Evolutionary conservation across 306 rosid species (phyloP), one percentile per base, ranked within the genome.

Genomic region (Sindora glabra): DNA sequence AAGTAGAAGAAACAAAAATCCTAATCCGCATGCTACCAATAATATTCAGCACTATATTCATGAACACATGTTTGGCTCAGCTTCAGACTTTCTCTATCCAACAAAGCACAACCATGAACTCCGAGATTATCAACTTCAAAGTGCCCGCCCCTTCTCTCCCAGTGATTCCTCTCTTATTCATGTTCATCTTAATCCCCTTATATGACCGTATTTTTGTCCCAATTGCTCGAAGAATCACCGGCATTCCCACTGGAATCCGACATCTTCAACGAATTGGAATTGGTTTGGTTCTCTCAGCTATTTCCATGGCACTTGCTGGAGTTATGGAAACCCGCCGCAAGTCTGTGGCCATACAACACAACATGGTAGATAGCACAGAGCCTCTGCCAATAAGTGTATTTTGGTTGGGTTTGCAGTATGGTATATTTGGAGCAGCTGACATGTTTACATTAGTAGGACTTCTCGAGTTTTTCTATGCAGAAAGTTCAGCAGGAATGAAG

Each of bases 1-100:
- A 87, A 73, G 89, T 87, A 14, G 97, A 91, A 79, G 89, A 91
- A 77, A 76, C 94, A 17, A 91, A 91, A 77, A 89, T 79, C 44
- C 41, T 91, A 55, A 65, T 91, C 47, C 81, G 97, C 39, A 87
- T 87, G 96, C 82, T 90, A 10, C 97, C 96, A 25, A 85, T 90
- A 47, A 82, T 90, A 62, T 10, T 85, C 0, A 82, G 95, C 63
- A 90, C 96, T 15, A 77, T 90, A 64, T 84, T 90, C 46, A 77
- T 83, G 86, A 86, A 79, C 63, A 82, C 91, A n/a, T 90, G 97
- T 68, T 48, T 87, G 73, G 97, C 96, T 10, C 96, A 87, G 34
- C 91, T 90, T 64, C 96, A 87, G 48, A 90, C 96, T 2, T 87
- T 87, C 79, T 70, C 89, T 4, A 41, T 90, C 49, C 87, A 87